Evolutionary conservation across 306 rosid genomes (phyloP).

Genomic region (Sesbania bispinosa): DNA sequence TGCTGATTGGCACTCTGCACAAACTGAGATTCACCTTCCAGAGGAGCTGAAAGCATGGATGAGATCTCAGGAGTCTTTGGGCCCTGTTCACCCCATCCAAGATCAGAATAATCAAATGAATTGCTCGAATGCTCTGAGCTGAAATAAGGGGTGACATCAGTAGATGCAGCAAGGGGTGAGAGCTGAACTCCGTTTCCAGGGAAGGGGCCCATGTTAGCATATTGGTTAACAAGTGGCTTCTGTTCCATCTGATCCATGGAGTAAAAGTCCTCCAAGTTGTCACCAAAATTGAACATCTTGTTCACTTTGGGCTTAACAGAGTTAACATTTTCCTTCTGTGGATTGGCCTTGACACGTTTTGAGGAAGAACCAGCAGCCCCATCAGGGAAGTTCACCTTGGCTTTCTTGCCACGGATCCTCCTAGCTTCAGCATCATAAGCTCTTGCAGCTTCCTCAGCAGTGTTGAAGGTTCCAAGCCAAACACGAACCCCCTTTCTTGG

Average conservation of each 20-base stretch:
- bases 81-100: conserved; percentile 67
- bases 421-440: conserved; percentile 97
- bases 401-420: conserved; percentile 89
- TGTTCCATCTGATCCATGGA: conserved; percentile 58
- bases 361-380: conserved; percentile 44
- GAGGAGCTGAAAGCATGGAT: conserved; percentile 56
- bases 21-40: conserved; percentile 48
- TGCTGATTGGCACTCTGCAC: no score
- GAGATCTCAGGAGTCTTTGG: conserved; percentile 81
- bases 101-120: conserved; percentile 70
- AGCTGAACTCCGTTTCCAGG: conserved; percentile 37
- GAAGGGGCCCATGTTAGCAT: conserved; percentile 36
- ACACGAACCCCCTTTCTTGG: conserved; percentile 98
- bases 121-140: conserved; percentile 83
- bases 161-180: conserved; percentile 30
- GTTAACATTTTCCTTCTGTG: conserved; percentile 40
- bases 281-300: conserved; percentile 36
- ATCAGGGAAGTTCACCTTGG: conserved; percentile 91
- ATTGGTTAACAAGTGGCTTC: conserved; percentile 58
- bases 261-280: conserved; percentile 40
- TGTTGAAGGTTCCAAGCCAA: conserved; percentile 97
- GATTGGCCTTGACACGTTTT: conserved; percentile 45
- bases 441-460: conserved; percentile 98
- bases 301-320: conserved; percentile 42
- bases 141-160: conserved; percentile 42